Evolutionary conservation across 2,329 filamentous ascomycete species (phyloP).

Genomic region (Colletotrichum costaricense): DNA sequence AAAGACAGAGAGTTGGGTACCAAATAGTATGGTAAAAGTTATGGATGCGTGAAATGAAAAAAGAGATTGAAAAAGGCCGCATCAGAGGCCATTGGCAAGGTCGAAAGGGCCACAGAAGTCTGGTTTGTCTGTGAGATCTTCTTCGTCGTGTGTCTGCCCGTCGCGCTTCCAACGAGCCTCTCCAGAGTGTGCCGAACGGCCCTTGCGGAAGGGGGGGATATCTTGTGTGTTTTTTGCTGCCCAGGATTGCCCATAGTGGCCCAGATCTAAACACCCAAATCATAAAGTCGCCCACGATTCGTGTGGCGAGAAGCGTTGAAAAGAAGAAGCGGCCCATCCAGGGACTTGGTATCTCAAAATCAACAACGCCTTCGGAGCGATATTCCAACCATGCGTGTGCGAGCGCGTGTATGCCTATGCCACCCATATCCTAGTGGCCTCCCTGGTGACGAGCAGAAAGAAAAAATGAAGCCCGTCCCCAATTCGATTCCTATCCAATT

Average conservation of each 20-base stretch:
- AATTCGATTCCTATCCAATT: conserved; percentile 19
- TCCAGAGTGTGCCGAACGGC: conserved; percentile 1
- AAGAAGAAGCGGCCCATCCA: conserved; percentile 32
- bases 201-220: conserved; percentile 20
- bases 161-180: not conserved
- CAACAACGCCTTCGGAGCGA: conserved; percentile 36
- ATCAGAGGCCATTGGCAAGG: conserved; percentile 1
- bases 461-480: conserved; percentile 20
- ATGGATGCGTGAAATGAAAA: conserved; percentile 21
- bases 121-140: not conserved
- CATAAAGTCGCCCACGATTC: conserved; percentile 23
- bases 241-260: conserved; percentile 26
- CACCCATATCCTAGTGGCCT: conserved; percentile 13
- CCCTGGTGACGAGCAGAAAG: conserved; percentile 17
- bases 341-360: conserved; percentile 38
- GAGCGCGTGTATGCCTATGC: conserved; percentile 22
- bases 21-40: conserved; percentile 27
- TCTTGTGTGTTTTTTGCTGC: conserved; percentile 29
- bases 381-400: conserved; percentile 34
- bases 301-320: conserved; percentile 31
- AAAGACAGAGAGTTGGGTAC: conserved; percentile 13
- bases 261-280: conserved; percentile 34
- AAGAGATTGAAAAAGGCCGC: not conserved
- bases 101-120: not conserved
- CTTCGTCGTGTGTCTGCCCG: not conserved